Base-by-base conservation (phyloP, 306 rosid species). In the Astragalus glycyphyllos region DNA sequence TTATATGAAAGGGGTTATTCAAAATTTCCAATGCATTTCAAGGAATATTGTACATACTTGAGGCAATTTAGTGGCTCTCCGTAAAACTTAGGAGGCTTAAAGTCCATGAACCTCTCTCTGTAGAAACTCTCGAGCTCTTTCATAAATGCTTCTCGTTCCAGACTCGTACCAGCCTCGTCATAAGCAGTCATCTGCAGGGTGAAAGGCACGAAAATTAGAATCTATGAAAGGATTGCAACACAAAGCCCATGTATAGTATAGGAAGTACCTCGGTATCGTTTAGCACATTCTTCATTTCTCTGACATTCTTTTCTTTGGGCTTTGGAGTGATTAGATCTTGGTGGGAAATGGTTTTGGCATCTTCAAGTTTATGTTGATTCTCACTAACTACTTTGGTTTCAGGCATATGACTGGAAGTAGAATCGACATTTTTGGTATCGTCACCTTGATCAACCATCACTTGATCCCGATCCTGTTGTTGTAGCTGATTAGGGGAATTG, bases 21-120 rank as follows among this genome's bases (percentile, higher is more conserved):
- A 1, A 20, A 20, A 20, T 20, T 20, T 20, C 14, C 40, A 51
- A 38, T 1, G 16, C 7, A 15, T 63, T 49, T 77, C 32, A 42
- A 38, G 2, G 46, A n/a, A 42, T 45, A 60, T 13, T 1, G 73
- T 71, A 74, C 92, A 23, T 86, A 88, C 97, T 91, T 91, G 5
- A 91, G 88, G 65, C 92, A 91, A 79, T 88, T 91, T n/a, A 91
- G 85, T 5, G 90, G 87, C 68, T 78, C 92, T 48, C 96, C 92
- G 54, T 91, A 88, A 77, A 91, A 91, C 77, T 88, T 91, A 15
- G 92, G 92, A 69, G 97, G 79, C 83, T 88, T 91, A 74, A 91
- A 91, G 60, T 91, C 97, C 76, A 91, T n/a, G 48, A 86, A 51
- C 55, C 80, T 85, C 72, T 84, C 92, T 68, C 81, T 74, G 49